Conservation (phyloP, 768 basidiomycete species). For the Boletus coccyginus region DNA sequence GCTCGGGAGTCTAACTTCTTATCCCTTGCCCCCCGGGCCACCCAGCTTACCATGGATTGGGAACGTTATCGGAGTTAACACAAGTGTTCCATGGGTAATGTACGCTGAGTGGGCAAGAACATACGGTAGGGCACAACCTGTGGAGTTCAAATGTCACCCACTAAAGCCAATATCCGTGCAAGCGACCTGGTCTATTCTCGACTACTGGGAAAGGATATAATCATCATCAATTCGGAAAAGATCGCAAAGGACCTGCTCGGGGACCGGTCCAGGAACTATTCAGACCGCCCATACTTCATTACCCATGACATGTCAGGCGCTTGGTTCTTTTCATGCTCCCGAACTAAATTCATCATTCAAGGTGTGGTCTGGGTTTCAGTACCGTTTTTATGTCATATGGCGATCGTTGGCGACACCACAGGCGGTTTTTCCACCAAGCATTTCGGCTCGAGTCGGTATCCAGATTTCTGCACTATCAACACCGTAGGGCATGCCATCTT, state of each 20-base stretch:
- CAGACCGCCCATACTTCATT: neutral
- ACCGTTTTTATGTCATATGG: neutral
- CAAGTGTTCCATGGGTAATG: neutral
- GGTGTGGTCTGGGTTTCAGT: neutral
- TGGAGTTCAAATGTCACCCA: too few species aligned
- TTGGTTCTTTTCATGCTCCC: neutral
- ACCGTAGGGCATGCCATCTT: neutral
- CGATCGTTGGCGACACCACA: neutral
- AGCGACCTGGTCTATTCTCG: constrained; percentile 6
- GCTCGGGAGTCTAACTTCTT: neutral
- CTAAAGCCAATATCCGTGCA: neutral
- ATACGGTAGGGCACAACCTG: neutral
- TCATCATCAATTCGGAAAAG: constrained; percentile 4
- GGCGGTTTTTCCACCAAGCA: neutral
- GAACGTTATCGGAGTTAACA: neutral
- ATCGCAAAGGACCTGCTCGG: neutral
- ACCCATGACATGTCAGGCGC: neutral
- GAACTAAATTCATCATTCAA: too few species aligned
- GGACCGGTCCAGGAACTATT: neutral
- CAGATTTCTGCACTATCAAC: neutral
- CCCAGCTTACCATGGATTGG: constrained; percentile 1
- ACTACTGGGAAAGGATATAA: constrained; percentile 2
- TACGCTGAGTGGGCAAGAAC: neutral
- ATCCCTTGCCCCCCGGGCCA: neutral
- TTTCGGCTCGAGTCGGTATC: neutral